Conservation (phyloP, 495 filamentous ascomycete species). For the Margaritispora aquatica region DNA sequence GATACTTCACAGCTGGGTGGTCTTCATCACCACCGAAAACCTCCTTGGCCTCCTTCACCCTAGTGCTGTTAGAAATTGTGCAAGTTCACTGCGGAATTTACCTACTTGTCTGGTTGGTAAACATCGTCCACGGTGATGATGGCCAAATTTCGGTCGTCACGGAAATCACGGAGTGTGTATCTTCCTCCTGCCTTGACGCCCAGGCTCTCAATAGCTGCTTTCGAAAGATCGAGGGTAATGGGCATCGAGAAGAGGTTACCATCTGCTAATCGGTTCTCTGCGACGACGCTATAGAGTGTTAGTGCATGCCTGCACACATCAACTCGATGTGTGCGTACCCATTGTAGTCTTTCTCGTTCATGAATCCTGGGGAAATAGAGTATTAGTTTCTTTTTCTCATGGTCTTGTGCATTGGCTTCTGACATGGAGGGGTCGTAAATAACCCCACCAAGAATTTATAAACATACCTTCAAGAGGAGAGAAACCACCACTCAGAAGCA, state of each 20-base stretch:
- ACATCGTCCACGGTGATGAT: constrained; percentile 95
- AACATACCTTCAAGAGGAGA: constrained; percentile 88
- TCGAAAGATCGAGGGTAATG: constrained; percentile 82
- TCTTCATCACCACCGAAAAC: constrained; percentile 86
- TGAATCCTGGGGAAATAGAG: constrained; percentile 61
- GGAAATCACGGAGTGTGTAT: constrained; percentile 86
- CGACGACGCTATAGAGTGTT: constrained; percentile 63
- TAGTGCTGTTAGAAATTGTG: constrained; percentile 36
- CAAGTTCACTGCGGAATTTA: constrained; percentile 11
- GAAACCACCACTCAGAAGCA: constrained; percentile 95
- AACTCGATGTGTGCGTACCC: constrained; percentile 50
- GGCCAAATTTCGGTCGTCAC: constrained; percentile 91
- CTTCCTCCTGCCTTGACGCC: constrained; percentile 72
- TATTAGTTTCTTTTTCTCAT: constrained; percentile 5
- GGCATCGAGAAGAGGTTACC: constrained; percentile 96
- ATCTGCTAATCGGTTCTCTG: constrained; percentile 75
- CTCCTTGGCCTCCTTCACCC: constrained; percentile 79
- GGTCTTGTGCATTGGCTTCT: background rate
- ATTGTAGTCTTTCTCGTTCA: constrained; percentile 95
- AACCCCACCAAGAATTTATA: constrained; percentile 15
- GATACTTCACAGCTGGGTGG: constrained; percentile 90
- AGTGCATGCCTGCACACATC: background rate
- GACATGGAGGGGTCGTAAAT: constrained; percentile 8
- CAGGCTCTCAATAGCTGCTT: constrained; percentile 63
- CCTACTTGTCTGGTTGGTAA: constrained; percentile 94